phyloP scores from a whole-genome alignment of 441 rosid genomes.

The Adansonia gregorii region DNA sequence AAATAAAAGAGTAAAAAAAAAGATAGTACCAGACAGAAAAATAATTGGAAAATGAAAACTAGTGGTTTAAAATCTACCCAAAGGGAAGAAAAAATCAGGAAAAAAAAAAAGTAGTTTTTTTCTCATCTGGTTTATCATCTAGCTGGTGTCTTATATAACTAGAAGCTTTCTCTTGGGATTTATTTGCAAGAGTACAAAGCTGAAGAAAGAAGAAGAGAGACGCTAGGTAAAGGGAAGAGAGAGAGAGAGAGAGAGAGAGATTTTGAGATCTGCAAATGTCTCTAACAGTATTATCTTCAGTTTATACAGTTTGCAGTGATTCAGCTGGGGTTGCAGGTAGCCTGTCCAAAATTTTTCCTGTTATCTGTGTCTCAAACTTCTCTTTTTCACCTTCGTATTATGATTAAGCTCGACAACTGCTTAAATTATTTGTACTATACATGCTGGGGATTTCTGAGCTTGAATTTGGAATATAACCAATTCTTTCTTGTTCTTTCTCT shows the following conservation, averaged over 20 bases:
- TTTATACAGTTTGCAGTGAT: slow-evolving; percentile 39
- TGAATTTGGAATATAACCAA: too few species aligned
- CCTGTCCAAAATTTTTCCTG: slow-evolving; percentile 1
- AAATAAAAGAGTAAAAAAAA: background rate
- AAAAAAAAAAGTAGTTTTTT: background rate
- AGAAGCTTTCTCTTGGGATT: background rate
- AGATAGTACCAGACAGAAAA: background rate
- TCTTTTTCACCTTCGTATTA: background rate
- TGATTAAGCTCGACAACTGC: background rate
- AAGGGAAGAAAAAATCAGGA: background rate
- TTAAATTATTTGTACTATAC: background rate
- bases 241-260: background rate
- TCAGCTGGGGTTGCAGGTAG: slow-evolving; percentile 68
- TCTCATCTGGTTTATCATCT: background rate
- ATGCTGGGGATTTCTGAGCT: background rate
- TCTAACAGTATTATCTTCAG: slow-evolving; percentile 31
- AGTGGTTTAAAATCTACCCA: background rate
- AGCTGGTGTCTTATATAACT: background rate
- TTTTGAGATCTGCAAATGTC: slow-evolving; percentile 28
- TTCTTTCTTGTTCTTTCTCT: background rate
- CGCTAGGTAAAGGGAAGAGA: background rate
- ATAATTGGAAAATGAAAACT: background rate
- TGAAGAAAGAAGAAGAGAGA: background rate
- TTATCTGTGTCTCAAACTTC: background rate
- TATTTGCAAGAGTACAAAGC: slow-evolving; percentile 24